Conservation (phyloP, 108 stramenopile genomes). For the Stephanodiscus triporus region DNA sequence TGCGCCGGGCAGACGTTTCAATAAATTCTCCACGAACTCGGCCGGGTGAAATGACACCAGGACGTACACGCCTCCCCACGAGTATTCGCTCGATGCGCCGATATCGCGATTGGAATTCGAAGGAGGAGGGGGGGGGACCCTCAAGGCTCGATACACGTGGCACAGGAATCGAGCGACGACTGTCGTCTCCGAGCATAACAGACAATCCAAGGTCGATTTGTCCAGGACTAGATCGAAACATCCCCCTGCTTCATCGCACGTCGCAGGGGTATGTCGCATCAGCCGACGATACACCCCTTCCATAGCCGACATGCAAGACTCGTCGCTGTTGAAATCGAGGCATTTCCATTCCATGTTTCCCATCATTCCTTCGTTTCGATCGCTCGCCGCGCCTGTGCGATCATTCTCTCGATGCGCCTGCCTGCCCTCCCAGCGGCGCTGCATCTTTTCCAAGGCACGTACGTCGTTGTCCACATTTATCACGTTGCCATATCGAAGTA, state of each 20-base stretch:
- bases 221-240: constrained; percentile 76
- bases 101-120: neutral
- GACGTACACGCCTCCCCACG: constrained; percentile 65
- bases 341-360: constrained; percentile 45
- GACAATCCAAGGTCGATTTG: constrained; percentile 86
- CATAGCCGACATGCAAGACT: constrained; percentile 27
- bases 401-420: neutral
- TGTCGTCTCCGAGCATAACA: constrained; percentile 67
- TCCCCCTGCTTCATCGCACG: constrained; percentile 16
- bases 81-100: neutral
- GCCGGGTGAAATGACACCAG: constrained; percentile 75
- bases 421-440: constrained; percentile 59
- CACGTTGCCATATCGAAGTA: constrained; percentile 52
- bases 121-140: constrained; percentile 15
- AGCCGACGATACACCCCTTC: constrained; percentile 22
- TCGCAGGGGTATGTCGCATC: neutral
- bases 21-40: constrained; percentile 60
- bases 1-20: constrained; percentile 71
- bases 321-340: constrained; percentile 29
- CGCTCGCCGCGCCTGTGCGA: neutral
- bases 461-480: constrained; percentile 76
- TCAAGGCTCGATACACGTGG: constrained; percentile 67
- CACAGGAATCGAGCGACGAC: constrained; percentile 62
- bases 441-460: constrained; percentile 59
- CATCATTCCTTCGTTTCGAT: constrained; percentile 14